Base-by-base conservation (phyloP, 257 asterid genomes). In the Datura wrightii region DNA sequence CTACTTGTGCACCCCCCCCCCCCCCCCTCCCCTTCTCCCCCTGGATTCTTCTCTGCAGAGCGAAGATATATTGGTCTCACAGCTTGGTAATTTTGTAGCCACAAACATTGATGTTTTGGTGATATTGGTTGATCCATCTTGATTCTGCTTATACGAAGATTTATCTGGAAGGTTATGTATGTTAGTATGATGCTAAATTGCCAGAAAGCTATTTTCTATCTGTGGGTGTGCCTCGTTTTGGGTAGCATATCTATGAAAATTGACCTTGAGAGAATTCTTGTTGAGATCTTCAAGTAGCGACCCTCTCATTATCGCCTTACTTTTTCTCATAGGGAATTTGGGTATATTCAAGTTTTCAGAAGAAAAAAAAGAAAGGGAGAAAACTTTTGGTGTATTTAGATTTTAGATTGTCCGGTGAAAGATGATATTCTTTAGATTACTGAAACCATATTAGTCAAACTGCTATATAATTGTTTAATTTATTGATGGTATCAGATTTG, bases 401-500 rank as follows among this genome's bases (percentile, higher is more conserved):
- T 14, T 76, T 74, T 6, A 24, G n/a, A 50, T 50, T 76, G 15
- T 76, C 24, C 18, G 19, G 44, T 11, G 46, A 76, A 76, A 76
- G n/a, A 76, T 24, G 62, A 13, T 76, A 24, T 76, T 37, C 24
- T 72, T 44, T 46, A 72, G 56, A 46, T 44, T 19, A 46, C 58
- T 19, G 19, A 19, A 72, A 50, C 24, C 60, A 48, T 31, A 62
- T 50, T 24, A 76, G 13, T 76, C 60, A 76, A 13, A 48, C 81
- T 76, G 14, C 36, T 13, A 34, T 2, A 42, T 82, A 52, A 66
- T 36, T 66, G 84, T 41, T 80, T 80, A 59, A 7, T 19, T 80
- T 62, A 48, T 82, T 82, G 74, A 11, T n/a, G 14, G 46, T 66
- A 48, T 66, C 74, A 55, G 78, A 62, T 80, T 37, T 66, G 34